Evolutionary conservation across 768 basidiomycete genomes (phyloP), one percentile per base, ranked within the genome.

Genomic region (Wakefieldia striispora): DNA sequence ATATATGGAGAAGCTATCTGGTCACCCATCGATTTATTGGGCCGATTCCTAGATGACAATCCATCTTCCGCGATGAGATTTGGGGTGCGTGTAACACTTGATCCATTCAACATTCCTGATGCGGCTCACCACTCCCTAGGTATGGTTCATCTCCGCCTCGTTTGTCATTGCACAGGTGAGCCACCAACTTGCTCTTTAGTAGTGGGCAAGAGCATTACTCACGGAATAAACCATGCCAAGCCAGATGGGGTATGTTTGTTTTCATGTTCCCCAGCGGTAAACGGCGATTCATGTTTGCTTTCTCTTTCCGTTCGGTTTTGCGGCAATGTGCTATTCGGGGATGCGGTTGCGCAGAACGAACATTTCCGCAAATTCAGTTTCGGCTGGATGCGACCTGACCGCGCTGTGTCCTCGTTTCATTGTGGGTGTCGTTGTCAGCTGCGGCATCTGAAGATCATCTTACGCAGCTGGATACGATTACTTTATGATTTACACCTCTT

Each of bases 371-470:
- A 91, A 92, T 70, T 84, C 86, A 5, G 80, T 91, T 61, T 86
- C 83, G 38, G 88, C 90, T 4, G 88, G 91, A 13, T 90, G 88
- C 60, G 89, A 92, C 65, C 67, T 92, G 57, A 91, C 88, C 2
- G 81, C 88, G 3, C 75, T 91, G 26, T 74, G 81, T 56, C 90
- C 91, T 47, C 83, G 83, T 41, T 91, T 81, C 68, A 81, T 92
- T 58, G 82, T 83, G 56, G 26, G 78, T 71, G 20, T 43, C 27
- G n/a, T 35, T 38, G 20, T 47, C 41, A 14, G 29, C 37, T 33
- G 40, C 14, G 38, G 34, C 55, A 40, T 33, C 39, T 29, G 48
- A 16, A n/a, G 35, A 34, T 35, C 31, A 31, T 35, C 29, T 36
- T 38, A 38, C 36, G 37, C 37, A 31, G 19, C 46, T 39, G n/a